Percentiles rank a stretch among this genome's conserved stretches.
These are phyloP conservation scores for Cyberlindnera meyerae DNA, from an alignment of 805 yeast species.

Conservation along the genomic window DNA sequence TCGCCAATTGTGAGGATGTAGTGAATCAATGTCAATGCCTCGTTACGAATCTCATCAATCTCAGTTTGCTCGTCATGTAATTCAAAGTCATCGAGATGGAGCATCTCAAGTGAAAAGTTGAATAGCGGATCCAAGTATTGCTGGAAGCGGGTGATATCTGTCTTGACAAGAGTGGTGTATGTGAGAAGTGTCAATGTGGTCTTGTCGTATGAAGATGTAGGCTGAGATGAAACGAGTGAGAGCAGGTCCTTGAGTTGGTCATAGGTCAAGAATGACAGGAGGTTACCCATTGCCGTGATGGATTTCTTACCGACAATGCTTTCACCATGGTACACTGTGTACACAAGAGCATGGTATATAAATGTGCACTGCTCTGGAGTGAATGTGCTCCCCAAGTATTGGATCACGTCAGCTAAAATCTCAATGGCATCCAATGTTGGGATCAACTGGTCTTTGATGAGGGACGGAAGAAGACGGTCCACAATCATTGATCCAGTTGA, in stretches of 20 bases:
- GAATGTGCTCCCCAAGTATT: conserved; percentile 42
- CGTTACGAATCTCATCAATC: conserved; percentile 46
- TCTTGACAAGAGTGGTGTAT: conserved; percentile 24
- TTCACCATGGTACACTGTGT: conserved; percentile 34
- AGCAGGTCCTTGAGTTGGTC: conserved; percentile 24
- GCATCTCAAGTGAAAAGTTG: conserved; percentile 19
- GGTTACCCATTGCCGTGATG: conserved; percentile 41
- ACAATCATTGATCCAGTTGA: conserved; percentile 29
- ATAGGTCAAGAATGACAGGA: conserved; percentile 29
- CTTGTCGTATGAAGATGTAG: conserved; percentile 19
- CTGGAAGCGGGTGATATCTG: conserved; percentile 25
- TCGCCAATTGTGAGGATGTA: conserved; percentile 38
- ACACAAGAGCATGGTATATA: conserved; percentile 29
- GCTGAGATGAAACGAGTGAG: conserved; percentile 17
- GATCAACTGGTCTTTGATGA: conserved; percentile 28
- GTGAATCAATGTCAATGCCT: conserved; percentile 38
- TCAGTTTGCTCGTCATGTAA: conserved; percentile 37
- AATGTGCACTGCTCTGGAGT: conserved; percentile 30
- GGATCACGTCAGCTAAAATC: conserved; percentile 50
- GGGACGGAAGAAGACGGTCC: conserved; percentile 34
- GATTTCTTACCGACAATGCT: conserved; percentile 49
- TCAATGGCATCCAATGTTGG: conserved; percentile 54
- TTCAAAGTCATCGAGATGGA: conserved; percentile 28
- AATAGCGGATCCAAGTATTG: conserved; percentile 20
- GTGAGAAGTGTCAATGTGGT: conserved; percentile 18